Conservation (phyloP, 805 yeast genomes). For the Candida multigemmis region DNA sequence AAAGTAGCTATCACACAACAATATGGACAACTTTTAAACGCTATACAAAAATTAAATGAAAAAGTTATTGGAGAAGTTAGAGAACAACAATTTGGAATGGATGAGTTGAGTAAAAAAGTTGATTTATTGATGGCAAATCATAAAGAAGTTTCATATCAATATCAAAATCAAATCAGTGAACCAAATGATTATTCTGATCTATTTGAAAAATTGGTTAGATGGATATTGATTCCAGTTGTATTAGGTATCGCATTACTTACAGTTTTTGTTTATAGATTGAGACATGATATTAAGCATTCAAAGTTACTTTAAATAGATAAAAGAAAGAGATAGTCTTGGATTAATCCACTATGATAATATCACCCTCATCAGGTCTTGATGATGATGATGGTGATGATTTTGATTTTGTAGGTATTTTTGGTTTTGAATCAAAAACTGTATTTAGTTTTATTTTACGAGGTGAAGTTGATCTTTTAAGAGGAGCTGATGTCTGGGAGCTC, state of each 20-base stretch:
- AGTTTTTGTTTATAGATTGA: conserved; percentile 40
- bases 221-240: conserved; percentile 34
- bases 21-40: conserved; percentile 19
- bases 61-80: conserved; percentile 32
- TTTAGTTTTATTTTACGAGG: conserved; percentile 28
- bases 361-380: conserved; percentile 2
- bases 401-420: no score
- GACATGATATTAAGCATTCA: conserved; percentile 56
- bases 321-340: no score
- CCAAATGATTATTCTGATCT: conserved; percentile 10
- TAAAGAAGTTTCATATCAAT: conserved; percentile 24
- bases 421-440: conserved; percentile 6
- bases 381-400: conserved; percentile 1
- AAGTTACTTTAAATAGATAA: conserved; percentile 46
- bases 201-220: conserved; percentile 17
- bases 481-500: no score
- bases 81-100: conserved; percentile 27
- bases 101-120: conserved; percentile 25
- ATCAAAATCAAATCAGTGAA: conserved; percentile 6
- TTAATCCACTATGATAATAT: no score
- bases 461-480: conserved; percentile 30
- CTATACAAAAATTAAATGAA: conserved; percentile 22
- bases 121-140: conserved; percentile 32
- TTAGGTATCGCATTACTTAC: conserved; percentile 31
- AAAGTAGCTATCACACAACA: conserved; percentile 18